Base-by-base conservation (phyloP, 208 protist species). In the Trypanosoma theileri region DNA sequence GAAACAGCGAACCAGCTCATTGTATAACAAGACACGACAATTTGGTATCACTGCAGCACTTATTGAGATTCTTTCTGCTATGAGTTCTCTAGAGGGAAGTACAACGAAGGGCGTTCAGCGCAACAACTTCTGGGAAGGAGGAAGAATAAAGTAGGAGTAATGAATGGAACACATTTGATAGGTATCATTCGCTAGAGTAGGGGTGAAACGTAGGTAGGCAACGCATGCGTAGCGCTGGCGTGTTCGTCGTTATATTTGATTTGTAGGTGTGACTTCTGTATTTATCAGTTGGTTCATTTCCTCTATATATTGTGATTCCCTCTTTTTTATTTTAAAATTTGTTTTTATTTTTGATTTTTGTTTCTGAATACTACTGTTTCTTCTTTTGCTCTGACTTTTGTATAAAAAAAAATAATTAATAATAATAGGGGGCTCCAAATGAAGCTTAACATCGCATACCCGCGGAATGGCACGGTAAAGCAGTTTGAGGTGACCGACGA, bases 21-120 rank as follows among this genome's bases (percentile, higher is more conserved):
- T 96, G 44, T 96, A 94, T 82, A 96, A 96, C 76, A 96, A 96
- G 80, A 94, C 89, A 19, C 88, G 91, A 21, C 88, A 96, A 75
- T 87, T 81, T 69, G 89, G 82, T 75, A 96, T 96, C 72, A 96
- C 91, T 16, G 88, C 91, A 35, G 86, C 88, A 13, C 80, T 96
- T 19, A 94, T 96, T 57, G 91, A 96, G 74, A 93, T 96, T 86
- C 86, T 96, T 59, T 93, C 86, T 3, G 89, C 91, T 40, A 94
- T 96, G 91, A 93, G 87, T 61, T 92, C 91, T 51, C 73, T 96
- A n/a, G 87, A 92, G 75, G 84, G 91, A 58, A 91, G 79, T 59
- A 55, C 84, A 22, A 84, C 83, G 4, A 94, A 90, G 79, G 85
- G 87, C 17, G 85, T 96, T 42, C 81, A 82, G 76, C 82, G 87